Evolutionary conservation across 2,329 filamentous ascomycete species (phyloP), one percentile per base, ranked within the genome.

Genomic region (Lachnum nothofagi): DNA sequence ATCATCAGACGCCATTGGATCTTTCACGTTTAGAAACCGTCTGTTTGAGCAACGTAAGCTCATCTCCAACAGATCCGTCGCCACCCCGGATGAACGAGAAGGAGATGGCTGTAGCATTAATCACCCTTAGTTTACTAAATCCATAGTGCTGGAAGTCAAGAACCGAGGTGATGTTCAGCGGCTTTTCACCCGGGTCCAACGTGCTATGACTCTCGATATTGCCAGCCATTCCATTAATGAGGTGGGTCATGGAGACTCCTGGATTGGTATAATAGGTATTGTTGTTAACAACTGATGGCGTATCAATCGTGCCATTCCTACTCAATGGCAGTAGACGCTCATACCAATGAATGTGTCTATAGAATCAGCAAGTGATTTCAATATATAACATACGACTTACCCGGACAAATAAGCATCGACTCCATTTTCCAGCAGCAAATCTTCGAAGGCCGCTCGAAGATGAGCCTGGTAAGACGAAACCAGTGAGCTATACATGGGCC

Each of bases 201-300:
- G 63, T 67, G 52, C 65, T 70, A 62, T 77, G 74, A 49, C 68
- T 72, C 55, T 77, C 74, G 37, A 77, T 69, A 52, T 77, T 77
- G 19, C 75, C 74, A 3, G 75, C 75, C 67, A 73, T 73, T n/a
- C 74, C 75, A 57, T 77, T 77, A 61, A 73, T 65, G 27, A 78
- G 64, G 49, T 76, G 72, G 1, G 72, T 73, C 51, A 77, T 71
- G 16, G 72, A 74, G 20, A 64, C 66, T 39, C 74, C 74, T 1
- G 71, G 64, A 54, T 75, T 75, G 46, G 69, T 69, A 40, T 59
- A 55, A 63, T 75, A 77, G 8, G 73, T 77, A 60, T 73, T 67
- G 52, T 75, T 72, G 61, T 74, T 66, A 42, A 74, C 49, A 33
- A 77, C 63, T 1, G 67, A 46, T 85, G 83, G 63, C 85, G 81